Evolutionary conservation across 192 early-diverging fungal species (phyloP), one percentile per base, ranked within the genome.

Genomic region (Podila epigama): DNA sequence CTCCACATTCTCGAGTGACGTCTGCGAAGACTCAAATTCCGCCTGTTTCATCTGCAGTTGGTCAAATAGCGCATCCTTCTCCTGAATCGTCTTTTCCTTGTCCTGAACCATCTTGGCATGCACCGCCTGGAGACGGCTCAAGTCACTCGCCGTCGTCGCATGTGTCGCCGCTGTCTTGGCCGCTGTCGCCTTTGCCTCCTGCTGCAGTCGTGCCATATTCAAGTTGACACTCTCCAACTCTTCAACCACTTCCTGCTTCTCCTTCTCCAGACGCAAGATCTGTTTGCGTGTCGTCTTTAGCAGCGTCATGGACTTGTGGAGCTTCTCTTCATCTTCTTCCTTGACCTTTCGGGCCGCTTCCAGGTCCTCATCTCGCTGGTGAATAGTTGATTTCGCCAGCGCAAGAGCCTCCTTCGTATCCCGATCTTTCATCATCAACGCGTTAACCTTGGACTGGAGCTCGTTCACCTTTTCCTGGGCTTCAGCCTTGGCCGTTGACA

Each of bases 1-100:
- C 39, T 89, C 84, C 29, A 87, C 68, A 55, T 86, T 84, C 56
- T 88, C 85, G 0, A 90, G 60, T 20, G 77, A 81, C 10, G 73
- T 84, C 61, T 88, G 87, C 12, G 87, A 88, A 18, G 83, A 84
- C 62, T 88, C 87, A 60, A 85, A 86, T 66, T 88, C 85, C 12
- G 87, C 87, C 41, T 85, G 82, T 63, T 85, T 88, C 37, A 84
- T 75, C 51, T 88, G 87, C 6, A 86, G 73, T 40, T 88, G 82
- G 44, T 88, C 87, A 79, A 83, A 85, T 58, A 82, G 63, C 40
- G 62, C 51, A 8, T 85, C 79, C 66, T 83, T 85, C 59, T 81
- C 77, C 20, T 83, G 75, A 5, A 72, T 57, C 31, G 79, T 60
- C 62, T 86, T 84, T 41, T 80, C 81, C 42, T 81, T 75, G 51